phyloP scores from a whole-genome alignment of 148 eudicot genomes.

The Vaccinium corymbosum region DNA sequence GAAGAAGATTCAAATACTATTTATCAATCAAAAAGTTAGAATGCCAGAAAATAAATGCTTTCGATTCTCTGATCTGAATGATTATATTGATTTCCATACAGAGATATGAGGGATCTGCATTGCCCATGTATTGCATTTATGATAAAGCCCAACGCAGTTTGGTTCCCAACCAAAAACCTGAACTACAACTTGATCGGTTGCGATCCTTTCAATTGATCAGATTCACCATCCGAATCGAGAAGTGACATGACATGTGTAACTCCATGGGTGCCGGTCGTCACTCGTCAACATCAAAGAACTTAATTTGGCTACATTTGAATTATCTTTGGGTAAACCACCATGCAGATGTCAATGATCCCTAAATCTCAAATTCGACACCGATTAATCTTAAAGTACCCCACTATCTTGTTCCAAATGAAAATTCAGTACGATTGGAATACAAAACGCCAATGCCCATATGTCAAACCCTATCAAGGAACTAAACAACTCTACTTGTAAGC shows the following conservation, averaged over 20 bases:
- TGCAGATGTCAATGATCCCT: neutral
- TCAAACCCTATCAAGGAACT: conserved; percentile 8
- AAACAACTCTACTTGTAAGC: neutral
- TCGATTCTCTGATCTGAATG: no score
- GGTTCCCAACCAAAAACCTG: neutral
- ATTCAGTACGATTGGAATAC: neutral
- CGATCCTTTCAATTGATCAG: neutral
- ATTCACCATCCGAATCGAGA: neutral
- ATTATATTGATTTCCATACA: no score
- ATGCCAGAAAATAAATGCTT: no score
- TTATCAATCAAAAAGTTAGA: no score
- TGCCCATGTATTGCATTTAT: no score
- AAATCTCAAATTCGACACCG: neutral
- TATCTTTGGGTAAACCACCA: neutral
- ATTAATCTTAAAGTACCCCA: neutral
- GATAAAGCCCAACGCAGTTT: no score
- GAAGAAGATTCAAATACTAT: no score
- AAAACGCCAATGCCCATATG: conserved; percentile 12
- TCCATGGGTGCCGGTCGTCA: neutral
- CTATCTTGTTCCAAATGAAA: neutral
- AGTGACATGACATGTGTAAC: neutral
- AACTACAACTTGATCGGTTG: neutral
- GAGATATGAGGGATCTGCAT: no score
- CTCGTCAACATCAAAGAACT: neutral
- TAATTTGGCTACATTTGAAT: neutral